These are phyloP conservation scores for Citropsis articulata DNA, from an alignment of 345 rosid species.

Conservation along the genomic window DNA sequence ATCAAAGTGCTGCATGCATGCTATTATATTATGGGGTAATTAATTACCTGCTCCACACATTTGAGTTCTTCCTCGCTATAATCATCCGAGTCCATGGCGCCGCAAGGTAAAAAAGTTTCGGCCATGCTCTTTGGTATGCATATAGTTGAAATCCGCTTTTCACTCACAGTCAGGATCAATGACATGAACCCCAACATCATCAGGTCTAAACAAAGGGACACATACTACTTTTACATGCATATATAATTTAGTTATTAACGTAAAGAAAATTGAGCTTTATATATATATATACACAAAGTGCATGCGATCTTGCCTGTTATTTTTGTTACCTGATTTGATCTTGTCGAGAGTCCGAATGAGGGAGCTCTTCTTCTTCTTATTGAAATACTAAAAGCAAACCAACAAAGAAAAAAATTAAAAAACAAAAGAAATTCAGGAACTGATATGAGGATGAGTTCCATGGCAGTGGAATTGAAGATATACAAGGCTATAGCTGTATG, in stretches of 20 bases:
- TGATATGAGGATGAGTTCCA: neutral
- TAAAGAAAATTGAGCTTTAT: neutral
- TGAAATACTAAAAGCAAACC: conserved; percentile 42
- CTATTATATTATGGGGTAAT: neutral
- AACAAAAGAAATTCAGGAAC: neutral
- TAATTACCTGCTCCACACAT: conserved; percentile 41
- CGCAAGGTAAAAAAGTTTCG: conserved; percentile 50
- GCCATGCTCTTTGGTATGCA: conserved; percentile 49
- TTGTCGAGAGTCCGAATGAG: conserved; percentile 75
- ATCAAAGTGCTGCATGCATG: neutral
- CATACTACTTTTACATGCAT: neutral
- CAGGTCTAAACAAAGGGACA: conserved; percentile 37
- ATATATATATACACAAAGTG: too few species aligned
- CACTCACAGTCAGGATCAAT: conserved; percentile 51
- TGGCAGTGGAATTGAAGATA: neutral
- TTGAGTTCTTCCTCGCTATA: conserved; percentile 39
- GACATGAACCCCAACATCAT: conserved; percentile 84
- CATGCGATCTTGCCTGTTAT: neutral
- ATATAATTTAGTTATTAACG: neutral
- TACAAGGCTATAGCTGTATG: neutral
- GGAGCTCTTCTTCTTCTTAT: conserved; percentile 46
- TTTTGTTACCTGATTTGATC: conserved; percentile 62
- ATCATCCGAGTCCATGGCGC: conserved; percentile 14
- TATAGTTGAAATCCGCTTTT: conserved; percentile 54
- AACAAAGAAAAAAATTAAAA: neutral